Percentiles rank a stretch among this genome's conserved stretches.
Evolutionary conservation across 1,284 basidiomycete genomes (phyloP).

Genomic region (Cutaneotrichosporon curvatum): DNA sequence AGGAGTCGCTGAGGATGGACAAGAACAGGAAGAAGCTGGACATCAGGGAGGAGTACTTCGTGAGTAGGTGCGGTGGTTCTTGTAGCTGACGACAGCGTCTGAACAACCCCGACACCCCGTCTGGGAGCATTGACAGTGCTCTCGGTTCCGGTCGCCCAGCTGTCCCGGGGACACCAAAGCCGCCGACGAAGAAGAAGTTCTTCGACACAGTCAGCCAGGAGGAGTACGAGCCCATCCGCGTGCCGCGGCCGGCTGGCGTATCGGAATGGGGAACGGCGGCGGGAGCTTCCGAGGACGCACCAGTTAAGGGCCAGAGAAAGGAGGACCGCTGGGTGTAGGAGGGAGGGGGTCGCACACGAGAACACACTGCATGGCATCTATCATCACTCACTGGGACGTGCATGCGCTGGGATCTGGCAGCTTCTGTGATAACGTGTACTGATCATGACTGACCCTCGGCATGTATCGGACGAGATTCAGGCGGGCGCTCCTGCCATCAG

Average conservation of each 20-base stretch:
- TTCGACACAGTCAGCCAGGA: conserved; percentile 46
- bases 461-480: too few relatives aligned
- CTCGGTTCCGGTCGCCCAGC: conserved; percentile 1
- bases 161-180: not conserved
- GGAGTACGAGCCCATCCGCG: conserved; percentile 82
- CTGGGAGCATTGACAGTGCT: conserved; percentile 8
- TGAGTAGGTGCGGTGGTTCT: conserved; percentile 49
- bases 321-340: conserved; percentile 40
- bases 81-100: conserved; percentile 18
- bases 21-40: conserved; percentile 79
- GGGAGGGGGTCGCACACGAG: too few relatives aligned
- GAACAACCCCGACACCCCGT: conserved; percentile 14
- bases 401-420: too few relatives aligned
- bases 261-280: conserved; percentile 86
- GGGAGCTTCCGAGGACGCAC: conserved; percentile 46
- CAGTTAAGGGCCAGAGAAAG: conserved; percentile 35
- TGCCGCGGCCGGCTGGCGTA: conserved; percentile 69
- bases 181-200: conserved; percentile 23
- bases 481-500: too few relatives aligned
- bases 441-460: too few relatives aligned
- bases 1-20: conserved; percentile 75
- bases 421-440: too few relatives aligned
- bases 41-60: conserved; percentile 91
- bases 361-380: too few relatives aligned
- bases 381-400: too few relatives aligned